These are phyloP conservation scores for Teratosphaeria destructans DNA, from an alignment of 2,329 filamentous ascomycete species.

Conservation along the genomic window DNA sequence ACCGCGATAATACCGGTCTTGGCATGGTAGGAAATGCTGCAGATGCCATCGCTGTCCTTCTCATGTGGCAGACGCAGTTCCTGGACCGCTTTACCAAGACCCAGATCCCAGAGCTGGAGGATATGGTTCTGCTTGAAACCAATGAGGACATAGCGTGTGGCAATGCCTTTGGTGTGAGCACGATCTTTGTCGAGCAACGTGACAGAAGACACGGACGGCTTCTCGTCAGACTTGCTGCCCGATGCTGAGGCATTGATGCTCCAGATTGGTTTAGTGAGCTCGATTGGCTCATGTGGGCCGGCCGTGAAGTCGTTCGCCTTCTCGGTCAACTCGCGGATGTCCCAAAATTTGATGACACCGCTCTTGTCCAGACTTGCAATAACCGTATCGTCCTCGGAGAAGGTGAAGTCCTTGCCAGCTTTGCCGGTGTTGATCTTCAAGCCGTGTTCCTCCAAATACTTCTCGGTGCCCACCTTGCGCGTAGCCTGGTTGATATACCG, in stretches of 20 bases:
- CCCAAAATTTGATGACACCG: slow-evolving; percentile 95
- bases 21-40: slow-evolving; percentile 90
- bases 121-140: slow-evolving; percentile 99
- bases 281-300: slow-evolving; percentile 37
- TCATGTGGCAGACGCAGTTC: slow-evolving; percentile 87
- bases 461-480: slow-evolving; percentile 70
- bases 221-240: slow-evolving; percentile 46
- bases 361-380: slow-evolving; percentile 96
- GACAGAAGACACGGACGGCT: slow-evolving; percentile 94
- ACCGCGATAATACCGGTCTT: slow-evolving; percentile 87
- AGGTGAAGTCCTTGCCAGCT: slow-evolving; percentile 94
- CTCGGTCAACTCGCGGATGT: slow-evolving; percentile 67
- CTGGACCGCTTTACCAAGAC: slow-evolving; percentile 87
- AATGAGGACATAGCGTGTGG: slow-evolving; percentile 88
- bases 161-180: slow-evolving; percentile 80
- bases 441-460: slow-evolving; percentile 74
- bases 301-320: slow-evolving; percentile 33
- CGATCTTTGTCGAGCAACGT: slow-evolving; percentile 93
- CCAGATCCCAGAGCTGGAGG: slow-evolving; percentile 95
- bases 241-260: slow-evolving; percentile 58
- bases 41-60: slow-evolving; percentile 83
- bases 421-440: slow-evolving; percentile 95
- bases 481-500: slow-evolving; percentile 42
- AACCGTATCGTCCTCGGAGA: slow-evolving; percentile 90
- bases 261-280: slow-evolving; percentile 71